A percentile compares a stretch with the other conserved stretches of the same genome.
Conservation (phyloP, 495 filamentous ascomycete species). For the Neurospora sp. region DNA sequence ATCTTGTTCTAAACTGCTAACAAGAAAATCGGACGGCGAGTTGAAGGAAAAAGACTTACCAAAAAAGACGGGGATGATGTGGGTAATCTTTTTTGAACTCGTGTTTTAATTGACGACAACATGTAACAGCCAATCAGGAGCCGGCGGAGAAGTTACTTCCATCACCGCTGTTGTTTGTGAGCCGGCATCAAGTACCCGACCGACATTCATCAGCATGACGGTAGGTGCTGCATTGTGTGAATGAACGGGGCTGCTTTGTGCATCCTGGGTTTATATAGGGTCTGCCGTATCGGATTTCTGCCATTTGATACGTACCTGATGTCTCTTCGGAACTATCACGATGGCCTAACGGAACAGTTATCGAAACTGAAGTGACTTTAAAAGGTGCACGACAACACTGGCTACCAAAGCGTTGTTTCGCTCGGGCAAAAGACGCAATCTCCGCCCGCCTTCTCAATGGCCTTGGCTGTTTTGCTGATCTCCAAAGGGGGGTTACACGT, state of each 20-base stretch:
- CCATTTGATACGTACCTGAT: neutral
- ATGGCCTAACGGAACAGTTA: neutral
- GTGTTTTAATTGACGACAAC: neutral
- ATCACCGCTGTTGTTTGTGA: neutral
- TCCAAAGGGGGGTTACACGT: neutral
- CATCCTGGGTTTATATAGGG: neutral
- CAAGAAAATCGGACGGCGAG: neutral
- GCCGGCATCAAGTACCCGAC: neutral
- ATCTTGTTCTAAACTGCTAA: no score
- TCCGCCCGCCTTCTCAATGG: neutral
- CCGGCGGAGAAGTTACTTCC: neutral
- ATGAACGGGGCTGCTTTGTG: neutral
- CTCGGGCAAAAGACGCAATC: neutral
- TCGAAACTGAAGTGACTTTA: neutral
- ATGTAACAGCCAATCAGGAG: neutral
- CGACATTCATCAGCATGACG: neutral
- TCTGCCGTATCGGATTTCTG: neutral
- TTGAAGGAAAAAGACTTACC: neutral
- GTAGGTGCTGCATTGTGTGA: neutral
- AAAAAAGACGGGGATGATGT: neutral
- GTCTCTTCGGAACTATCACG: neutral
- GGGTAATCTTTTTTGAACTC: neutral
- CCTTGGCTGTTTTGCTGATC: neutral
- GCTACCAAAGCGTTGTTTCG: neutral
- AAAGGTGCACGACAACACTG: neutral